Conservation (phyloP, 129 eudicot genomes). For the Centaurea solstitialis region DNA sequence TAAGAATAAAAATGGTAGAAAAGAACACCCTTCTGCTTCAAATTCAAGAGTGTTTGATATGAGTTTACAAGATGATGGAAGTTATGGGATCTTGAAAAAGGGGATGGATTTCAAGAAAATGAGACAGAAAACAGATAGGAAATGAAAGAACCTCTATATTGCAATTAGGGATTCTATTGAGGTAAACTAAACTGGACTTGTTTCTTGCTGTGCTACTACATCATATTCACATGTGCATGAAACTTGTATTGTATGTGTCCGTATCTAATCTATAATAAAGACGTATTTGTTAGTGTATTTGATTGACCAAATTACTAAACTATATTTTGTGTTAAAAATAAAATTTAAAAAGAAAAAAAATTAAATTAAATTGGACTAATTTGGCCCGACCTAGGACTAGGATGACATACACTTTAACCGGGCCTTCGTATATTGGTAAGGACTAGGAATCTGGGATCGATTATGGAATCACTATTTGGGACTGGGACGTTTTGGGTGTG, state of each 20-base stretch:
- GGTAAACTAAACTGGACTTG: background rate
- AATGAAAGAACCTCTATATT: background rate
- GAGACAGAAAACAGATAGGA: conserved; percentile 15
- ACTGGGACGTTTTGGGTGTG: too few relatives aligned
- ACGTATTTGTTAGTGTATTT: too few relatives aligned
- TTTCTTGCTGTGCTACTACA: background rate
- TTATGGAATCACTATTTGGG: too few relatives aligned
- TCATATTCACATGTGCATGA: conserved; percentile 14
- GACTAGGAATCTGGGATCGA: too few relatives aligned
- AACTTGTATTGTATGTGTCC: conserved; percentile 1
- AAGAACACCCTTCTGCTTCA: conserved; percentile 11
- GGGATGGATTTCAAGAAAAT: conserved; percentile 12
- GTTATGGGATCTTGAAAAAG: conserved; percentile 44
- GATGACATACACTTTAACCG: too few relatives aligned
- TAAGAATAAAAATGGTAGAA: conserved; percentile 13
- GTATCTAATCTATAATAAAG: too few relatives aligned
- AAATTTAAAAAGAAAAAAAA: too few relatives aligned
- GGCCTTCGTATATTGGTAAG: too few relatives aligned
- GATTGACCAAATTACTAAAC: too few relatives aligned
- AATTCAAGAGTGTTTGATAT: conserved; percentile 56
- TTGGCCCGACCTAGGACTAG: too few relatives aligned
- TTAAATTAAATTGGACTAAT: too few relatives aligned
- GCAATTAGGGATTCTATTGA: background rate
- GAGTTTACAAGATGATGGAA: conserved; percentile 80
- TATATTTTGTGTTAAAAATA: too few relatives aligned